Evolutionary conservation across 2,329 filamentous ascomycete genomes (phyloP).

Genomic region (Fusarium acutatum): DNA sequence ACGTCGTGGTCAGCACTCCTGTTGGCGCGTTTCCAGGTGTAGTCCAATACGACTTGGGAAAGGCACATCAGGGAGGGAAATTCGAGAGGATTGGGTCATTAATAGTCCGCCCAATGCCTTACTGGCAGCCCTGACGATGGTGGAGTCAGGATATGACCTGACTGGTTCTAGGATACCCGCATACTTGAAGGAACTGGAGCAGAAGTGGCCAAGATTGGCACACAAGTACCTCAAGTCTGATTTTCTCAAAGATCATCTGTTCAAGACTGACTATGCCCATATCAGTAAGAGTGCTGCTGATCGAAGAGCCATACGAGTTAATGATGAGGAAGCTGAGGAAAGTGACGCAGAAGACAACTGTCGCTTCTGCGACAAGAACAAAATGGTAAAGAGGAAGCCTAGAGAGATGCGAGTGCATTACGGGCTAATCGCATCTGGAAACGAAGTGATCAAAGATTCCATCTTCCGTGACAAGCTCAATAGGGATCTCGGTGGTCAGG

Average conservation of each 20-base stretch:
- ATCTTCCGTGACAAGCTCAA: background rate
- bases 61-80: background rate
- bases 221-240: background rate
- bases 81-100: background rate
- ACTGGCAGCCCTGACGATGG: background rate
- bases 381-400: background rate
- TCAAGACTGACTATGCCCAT: rapidly evolving
- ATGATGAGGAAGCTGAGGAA: background rate
- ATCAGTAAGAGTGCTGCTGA: rapidly evolving
- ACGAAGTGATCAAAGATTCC: background rate
- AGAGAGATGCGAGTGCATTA: background rate
- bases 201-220: background rate
- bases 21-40: background rate
- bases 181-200: background rate
- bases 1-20: background rate
- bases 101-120: background rate
- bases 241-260: background rate
- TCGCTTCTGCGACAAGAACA: background rate
- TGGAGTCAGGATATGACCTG: background rate
- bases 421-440: background rate
- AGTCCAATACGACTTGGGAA: background rate
- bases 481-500: background rate
- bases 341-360: background rate
- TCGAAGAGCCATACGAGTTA: rapidly evolving
- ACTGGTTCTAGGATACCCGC: background rate